Base-by-base conservation (phyloP, 2,329 filamentous ascomycete genomes). In the Escovopsis sp. region DNA sequence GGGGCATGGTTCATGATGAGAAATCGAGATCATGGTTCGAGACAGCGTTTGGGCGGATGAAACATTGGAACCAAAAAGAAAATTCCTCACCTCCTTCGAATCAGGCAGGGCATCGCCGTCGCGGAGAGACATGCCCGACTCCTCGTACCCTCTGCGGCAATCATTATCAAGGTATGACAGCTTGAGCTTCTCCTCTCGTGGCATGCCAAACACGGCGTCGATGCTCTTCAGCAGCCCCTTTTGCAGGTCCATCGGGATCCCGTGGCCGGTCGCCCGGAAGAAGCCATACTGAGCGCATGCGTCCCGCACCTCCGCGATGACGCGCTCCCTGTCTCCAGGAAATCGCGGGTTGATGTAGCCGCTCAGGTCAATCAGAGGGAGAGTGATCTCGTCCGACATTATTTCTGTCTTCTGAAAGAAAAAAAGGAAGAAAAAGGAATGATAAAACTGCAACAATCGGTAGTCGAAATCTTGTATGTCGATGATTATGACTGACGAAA, bases 201-300 rank as follows among this genome's bases (percentile, higher is more conserved):
- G 45, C 10, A 55, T 46, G 1, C 46, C 46, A 18, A 56, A 58
- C 40, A 58, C 53, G 5, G 26, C 23, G 6, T 34, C 33, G 12
- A 42, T 41, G 37, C 42, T 48, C 19, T 46, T 43, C 40, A 50
- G 40, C 9, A 58, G 42, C 12, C 47, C 49, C 18, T 45, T 33
- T 30, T 53, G 52, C 37, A 50, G 36, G 19, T 47, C 46, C 7
- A 46, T n/a, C 19, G 53, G 43, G 19, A 60, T 47, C 4, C 58
- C 58, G 40, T 59, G 57, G 2, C 55, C 56, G 26, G 50, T 48
- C 2, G 55, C 49, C 39, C 57, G 53, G 44, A 60, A 59, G 49
- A 60, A 60, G 19, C 57, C 58, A 34, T 52, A 53, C 2, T 38
- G 50, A 1, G 42, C 47, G 46, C 47, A 54, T 3, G 56, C 55